Conservation (phyloP, 768 basidiomycete species). For the Crassisporium funariophilum region DNA sequence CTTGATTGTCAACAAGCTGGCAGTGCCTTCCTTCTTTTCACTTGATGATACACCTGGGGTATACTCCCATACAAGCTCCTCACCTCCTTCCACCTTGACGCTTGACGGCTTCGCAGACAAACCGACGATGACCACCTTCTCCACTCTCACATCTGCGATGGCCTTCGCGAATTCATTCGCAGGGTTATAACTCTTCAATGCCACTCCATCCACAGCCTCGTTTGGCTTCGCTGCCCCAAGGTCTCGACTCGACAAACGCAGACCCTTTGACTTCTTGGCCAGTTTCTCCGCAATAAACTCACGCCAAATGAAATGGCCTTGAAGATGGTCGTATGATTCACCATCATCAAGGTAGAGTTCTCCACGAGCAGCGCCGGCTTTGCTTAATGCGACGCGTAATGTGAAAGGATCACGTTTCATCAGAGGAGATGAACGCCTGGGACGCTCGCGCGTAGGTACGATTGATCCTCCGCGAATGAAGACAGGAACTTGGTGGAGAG, state of each 20-base stretch:
- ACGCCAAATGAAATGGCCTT: slow-evolving; percentile 86
- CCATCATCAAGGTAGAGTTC: slow-evolving; percentile 97
- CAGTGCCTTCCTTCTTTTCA: slow-evolving; percentile 61
- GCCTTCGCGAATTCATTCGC: slow-evolving; percentile 69
- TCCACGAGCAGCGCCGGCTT: slow-evolving; percentile 61
- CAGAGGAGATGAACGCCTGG: slow-evolving; percentile 79
- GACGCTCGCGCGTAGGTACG: slow-evolving; percentile 83
- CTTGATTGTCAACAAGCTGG: slow-evolving; percentile 74
- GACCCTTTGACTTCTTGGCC: slow-evolving; percentile 27
- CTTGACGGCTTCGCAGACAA: slow-evolving; percentile 60
- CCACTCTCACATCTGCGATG: slow-evolving; percentile 73
- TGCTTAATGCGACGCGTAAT: slow-evolving; percentile 77
- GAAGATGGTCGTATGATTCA: slow-evolving; percentile 70
- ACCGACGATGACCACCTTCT: slow-evolving; percentile 81
- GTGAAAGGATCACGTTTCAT: slow-evolving; percentile 96
- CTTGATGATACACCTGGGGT: slow-evolving; percentile 55
- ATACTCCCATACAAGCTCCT: slow-evolving; percentile 70
- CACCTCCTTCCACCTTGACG: slow-evolving; percentile 53
- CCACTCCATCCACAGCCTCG: slow-evolving; percentile 54
- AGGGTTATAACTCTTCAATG: slow-evolving; percentile 50
- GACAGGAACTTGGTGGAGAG: slow-evolving; percentile 78
- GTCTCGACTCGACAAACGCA: slow-evolving; percentile 57
- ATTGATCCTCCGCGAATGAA: slow-evolving; percentile 92
- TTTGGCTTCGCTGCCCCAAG: slow-evolving; percentile 45
- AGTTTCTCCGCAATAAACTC: slow-evolving; percentile 61